Percentiles rank a stretch among this genome's conserved stretches.
Evolutionary conservation across 2,329 filamentous ascomycete genomes (phyloP).

Genomic region (Taxawa tesnikishii): DNA sequence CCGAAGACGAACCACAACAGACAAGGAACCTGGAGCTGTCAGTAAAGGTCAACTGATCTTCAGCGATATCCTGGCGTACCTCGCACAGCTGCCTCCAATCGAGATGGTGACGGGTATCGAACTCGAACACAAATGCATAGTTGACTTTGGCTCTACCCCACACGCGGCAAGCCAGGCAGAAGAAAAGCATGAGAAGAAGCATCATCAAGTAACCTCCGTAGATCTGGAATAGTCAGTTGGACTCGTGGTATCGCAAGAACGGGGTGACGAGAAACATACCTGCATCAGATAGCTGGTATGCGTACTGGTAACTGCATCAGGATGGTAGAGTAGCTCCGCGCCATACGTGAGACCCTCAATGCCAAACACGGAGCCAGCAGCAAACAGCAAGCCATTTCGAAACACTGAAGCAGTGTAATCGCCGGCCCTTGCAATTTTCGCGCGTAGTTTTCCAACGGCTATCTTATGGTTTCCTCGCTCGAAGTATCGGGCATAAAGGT

Average conservation of each 20-base stretch:
- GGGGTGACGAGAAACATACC: conserved; percentile 17
- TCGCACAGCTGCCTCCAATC: conserved; percentile 84
- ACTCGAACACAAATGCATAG: conserved; percentile 83
- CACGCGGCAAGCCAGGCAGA: conserved; percentile 70
- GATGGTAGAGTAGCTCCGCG: conserved; percentile 15
- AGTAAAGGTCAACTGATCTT: neutral
- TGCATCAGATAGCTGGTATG: conserved; percentile 48
- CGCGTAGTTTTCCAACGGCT: conserved; percentile 74
- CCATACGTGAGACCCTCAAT: conserved; percentile 31
- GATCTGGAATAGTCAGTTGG: conserved; percentile 42
- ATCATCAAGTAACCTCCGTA: conserved; percentile 88
- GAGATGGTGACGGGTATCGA: conserved; percentile 71
- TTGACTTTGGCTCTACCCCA: conserved; percentile 85
- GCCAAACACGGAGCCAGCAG: conserved; percentile 29
- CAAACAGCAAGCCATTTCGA: conserved; percentile 38
- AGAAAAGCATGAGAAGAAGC: conserved; percentile 68
- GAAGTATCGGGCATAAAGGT: conserved; percentile 89
- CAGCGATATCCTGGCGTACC: conserved; percentile 32
- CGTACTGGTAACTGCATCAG: conserved; percentile 13
- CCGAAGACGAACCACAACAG: conserved; percentile 68
- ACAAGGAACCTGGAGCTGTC: conserved; percentile 52
- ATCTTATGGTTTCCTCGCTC: conserved; percentile 88
- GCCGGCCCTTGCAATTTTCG: conserved; percentile 47
- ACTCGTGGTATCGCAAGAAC: conserved; percentile 12
- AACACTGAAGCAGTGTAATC: conserved; percentile 49